Evolutionary conservation across 768 basidiomycete genomes (phyloP).

Genomic region (Daedalea quercina): DNA sequence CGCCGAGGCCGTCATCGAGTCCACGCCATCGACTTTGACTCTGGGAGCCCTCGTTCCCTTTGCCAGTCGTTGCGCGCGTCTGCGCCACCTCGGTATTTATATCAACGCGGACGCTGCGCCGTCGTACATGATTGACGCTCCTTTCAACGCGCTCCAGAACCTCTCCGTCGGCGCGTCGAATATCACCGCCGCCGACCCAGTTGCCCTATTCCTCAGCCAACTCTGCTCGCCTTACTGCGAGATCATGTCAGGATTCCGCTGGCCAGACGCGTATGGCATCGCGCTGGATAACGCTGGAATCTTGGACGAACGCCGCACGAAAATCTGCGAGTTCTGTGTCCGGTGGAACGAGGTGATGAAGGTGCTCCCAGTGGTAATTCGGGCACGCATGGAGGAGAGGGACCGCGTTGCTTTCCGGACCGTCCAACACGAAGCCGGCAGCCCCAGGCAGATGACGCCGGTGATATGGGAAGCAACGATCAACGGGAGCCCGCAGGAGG

Average conservation of each 20-base stretch:
- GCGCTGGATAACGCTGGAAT: conserved; percentile 20
- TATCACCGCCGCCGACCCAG: conserved; percentile 33
- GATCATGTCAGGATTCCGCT: conserved; percentile 44
- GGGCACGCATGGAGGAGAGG: conserved; percentile 18
- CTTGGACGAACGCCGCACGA: conserved; percentile 11
- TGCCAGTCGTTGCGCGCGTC: conserved; percentile 29
- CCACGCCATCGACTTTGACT: conserved; percentile 21
- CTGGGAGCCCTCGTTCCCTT: conserved; percentile 32
- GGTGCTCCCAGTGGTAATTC: conserved; percentile 17
- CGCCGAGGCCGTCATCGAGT: conserved; percentile 21
- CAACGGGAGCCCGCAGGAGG: no score
- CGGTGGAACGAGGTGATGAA: conserved; percentile 19
- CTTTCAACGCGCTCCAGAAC: conserved; percentile 18
- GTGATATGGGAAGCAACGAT: conserved; percentile 4
- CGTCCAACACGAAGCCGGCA: conserved; percentile 11
- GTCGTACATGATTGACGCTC: conserved; percentile 1
- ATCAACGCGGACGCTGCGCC: conserved; percentile 25
- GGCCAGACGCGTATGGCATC: conserved; percentile 30
- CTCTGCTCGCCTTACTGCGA: conserved; percentile 38
- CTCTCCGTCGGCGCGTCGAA: conserved; percentile 50
- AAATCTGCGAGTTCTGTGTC: conserved; percentile 17
- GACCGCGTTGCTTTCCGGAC: conserved; percentile 6
- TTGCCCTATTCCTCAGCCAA: conserved; percentile 50
- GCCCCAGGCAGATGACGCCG: conserved; percentile 5
- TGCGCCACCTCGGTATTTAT: conserved; percentile 32